These are phyloP conservation scores for Chrysopogon serrulatus DNA, from an alignment of 176 grass and related monocot genomes.

Conservation along the genomic window DNA sequence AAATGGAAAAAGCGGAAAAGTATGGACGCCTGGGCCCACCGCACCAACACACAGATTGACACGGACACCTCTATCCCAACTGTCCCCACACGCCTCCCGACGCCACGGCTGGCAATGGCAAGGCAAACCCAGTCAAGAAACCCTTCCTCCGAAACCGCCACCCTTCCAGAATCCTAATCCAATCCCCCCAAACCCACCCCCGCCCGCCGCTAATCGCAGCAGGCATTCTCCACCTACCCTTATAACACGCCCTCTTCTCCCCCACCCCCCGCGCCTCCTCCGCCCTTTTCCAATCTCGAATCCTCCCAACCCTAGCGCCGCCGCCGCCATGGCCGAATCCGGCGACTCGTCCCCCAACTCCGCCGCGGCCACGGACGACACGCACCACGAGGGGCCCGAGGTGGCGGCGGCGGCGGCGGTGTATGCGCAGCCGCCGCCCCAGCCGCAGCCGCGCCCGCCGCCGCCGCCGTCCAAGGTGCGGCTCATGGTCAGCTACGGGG, in stretches of 20 bases:
- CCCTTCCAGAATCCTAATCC: constrained; percentile 19
- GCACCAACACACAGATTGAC: not conserved
- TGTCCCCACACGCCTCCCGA: constrained; percentile 22
- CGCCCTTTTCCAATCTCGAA: not conserved
- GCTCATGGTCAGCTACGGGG: constrained; percentile 95
- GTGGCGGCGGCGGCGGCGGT: not conserved
- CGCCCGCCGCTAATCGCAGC: not conserved
- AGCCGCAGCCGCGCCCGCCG: not conserved
- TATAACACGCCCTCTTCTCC: constrained; percentile 24
- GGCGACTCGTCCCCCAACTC: constrained; percentile 70
- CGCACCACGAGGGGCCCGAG: constrained; percentile 35
- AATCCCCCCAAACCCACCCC: not conserved
- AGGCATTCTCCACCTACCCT: constrained; percentile 3
- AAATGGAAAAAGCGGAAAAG: not conserved
- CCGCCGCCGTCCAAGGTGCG: constrained; percentile 33
- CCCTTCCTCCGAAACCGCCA: not conserved
- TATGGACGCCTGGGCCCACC: not conserved
- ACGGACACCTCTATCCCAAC: constrained; percentile 15
- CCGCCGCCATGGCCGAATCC: constrained; percentile 60
- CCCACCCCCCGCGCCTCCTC: not conserved
- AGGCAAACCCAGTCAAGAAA: constrained; percentile 2
- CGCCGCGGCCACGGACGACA: constrained; percentile 42
- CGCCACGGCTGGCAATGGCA: not conserved
- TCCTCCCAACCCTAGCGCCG: constrained; percentile 34
- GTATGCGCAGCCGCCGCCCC: not conserved